Percentiles rank a stretch among this genome's conserved stretches.
Evolutionary conservation across 2,329 filamentous ascomycete species (phyloP).

Genomic region (Ophiosphaerella korrae): DNA sequence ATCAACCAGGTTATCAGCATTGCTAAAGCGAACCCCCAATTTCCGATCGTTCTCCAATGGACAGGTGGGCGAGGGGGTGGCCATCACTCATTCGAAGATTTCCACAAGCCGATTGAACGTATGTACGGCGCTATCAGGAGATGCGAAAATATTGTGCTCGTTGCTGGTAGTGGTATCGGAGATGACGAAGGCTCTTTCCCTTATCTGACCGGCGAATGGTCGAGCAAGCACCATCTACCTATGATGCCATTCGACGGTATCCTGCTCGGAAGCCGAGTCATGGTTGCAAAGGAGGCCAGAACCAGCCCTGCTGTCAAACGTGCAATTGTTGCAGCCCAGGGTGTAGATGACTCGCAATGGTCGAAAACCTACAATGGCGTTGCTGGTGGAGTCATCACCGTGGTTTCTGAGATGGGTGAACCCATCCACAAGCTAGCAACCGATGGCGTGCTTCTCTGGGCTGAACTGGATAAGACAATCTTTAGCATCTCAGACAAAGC

Average conservation of each 20-base stretch:
- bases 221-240: constrained; percentile 81
- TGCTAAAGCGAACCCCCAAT: constrained; percentile 88
- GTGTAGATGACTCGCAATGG: constrained; percentile 68
- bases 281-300: constrained; percentile 91
- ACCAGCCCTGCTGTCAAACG: constrained; percentile 87
- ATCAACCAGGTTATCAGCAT: constrained; percentile 92
- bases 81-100: constrained; percentile 94
- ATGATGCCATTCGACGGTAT: constrained; percentile 90
- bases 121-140: constrained; percentile 91
- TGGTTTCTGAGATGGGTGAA: constrained; percentile 95
- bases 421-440: constrained; percentile 96
- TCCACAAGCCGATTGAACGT: constrained; percentile 86
- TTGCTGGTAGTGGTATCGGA: constrained; percentile 91
- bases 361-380: constrained; percentile 56
- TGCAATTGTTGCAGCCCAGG: constrained; percentile 84
- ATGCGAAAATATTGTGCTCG: constrained; percentile 82
- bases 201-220: constrained; percentile 87
- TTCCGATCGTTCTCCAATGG: constrained; percentile 94
- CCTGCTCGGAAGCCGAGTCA: constrained; percentile 89
- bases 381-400: constrained; percentile 71
- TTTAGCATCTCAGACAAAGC: constrained; percentile 56
- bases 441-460: constrained; percentile 89
- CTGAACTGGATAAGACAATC: constrained; percentile 94
- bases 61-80: constrained; percentile 92
- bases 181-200: constrained; percentile 89